A percentile compares a stretch with the other conserved stretches of the same genome.
Evolutionary conservation across 495 filamentous ascomycete genomes (phyloP).

Genomic region (Neurospora sp.): DNA sequence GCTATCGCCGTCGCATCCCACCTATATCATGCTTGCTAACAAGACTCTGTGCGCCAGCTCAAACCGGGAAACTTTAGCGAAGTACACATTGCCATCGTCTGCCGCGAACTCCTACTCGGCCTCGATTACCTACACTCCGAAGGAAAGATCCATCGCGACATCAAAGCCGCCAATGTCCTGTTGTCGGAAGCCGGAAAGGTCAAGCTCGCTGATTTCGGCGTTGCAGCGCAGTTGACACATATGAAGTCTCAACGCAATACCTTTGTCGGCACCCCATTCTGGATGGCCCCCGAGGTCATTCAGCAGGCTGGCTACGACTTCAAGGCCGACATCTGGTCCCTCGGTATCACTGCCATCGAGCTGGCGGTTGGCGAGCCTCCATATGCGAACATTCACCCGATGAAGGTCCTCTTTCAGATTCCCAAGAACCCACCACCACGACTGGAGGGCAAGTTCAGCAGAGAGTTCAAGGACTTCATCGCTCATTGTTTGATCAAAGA

Average conservation of each 20-base stretch:
- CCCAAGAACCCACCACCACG: slow-evolving; percentile 82
- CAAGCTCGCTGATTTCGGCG: slow-evolving; percentile 95
- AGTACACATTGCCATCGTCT: slow-evolving; percentile 88
- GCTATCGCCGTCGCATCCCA: not conserved
- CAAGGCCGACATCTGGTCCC: slow-evolving; percentile 96
- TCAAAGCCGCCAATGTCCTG: slow-evolving; percentile 92
- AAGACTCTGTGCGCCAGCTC: slow-evolving; percentile 42
- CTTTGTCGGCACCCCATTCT: slow-evolving; percentile 98
- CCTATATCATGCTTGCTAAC: slow-evolving; percentile 12
- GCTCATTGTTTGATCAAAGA: slow-evolving; percentile 84
- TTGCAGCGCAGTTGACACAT: slow-evolving; percentile 91
- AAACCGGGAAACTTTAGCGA: slow-evolving; percentile 90
- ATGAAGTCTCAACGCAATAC: slow-evolving; percentile 98
- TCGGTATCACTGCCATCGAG: slow-evolving; percentile 94
- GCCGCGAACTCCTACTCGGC: slow-evolving; percentile 79
- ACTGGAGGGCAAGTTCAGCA: slow-evolving; percentile 80
- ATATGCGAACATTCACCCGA: slow-evolving; percentile 82
- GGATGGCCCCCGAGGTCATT: slow-evolving; percentile 99
- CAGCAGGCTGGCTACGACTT: slow-evolving; percentile 94
- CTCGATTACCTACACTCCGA: slow-evolving; percentile 90
- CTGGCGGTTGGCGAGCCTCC: slow-evolving; percentile 89
- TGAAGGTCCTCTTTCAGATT: slow-evolving; percentile 98
- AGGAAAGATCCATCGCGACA: slow-evolving; percentile 94
- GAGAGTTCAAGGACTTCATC: slow-evolving; percentile 89
- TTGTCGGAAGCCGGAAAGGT: slow-evolving; percentile 83